A percentile compares a stretch with the other conserved stretches of the same genome.
Evolutionary conservation across 768 basidiomycete species (phyloP).

Genomic region (Trametes cinnabarina): DNA sequence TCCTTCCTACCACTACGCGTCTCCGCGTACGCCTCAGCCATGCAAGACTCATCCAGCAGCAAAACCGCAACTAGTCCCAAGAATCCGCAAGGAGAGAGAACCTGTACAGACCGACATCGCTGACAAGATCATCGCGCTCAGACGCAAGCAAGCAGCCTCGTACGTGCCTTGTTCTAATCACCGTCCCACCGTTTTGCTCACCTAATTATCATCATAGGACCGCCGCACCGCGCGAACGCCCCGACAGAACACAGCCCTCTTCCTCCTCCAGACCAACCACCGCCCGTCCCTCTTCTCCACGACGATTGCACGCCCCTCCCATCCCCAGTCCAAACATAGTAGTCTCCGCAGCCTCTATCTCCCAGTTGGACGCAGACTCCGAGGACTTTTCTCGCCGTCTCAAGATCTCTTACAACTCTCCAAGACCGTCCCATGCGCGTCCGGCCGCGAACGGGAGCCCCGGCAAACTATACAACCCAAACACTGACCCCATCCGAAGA

Average conservation of each 20-base stretch:
- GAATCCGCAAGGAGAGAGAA: slow-evolving; percentile 37
- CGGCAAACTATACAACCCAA: slow-evolving; percentile 68
- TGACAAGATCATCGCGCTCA: slow-evolving; percentile 66
- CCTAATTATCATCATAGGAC: slow-evolving; percentile 34
- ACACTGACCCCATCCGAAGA: slow-evolving; percentile 58
- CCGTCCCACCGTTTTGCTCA: background rate
- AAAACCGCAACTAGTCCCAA: slow-evolving; percentile 21
- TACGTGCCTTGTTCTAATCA: slow-evolving; percentile 31
- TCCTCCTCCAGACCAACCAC: slow-evolving; percentile 32
- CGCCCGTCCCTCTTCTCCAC: slow-evolving; percentile 35
- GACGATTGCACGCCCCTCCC: slow-evolving; percentile 23
- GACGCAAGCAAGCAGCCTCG: slow-evolving; percentile 65
- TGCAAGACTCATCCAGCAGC: slow-evolving; percentile 22
- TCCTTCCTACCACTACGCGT: slow-evolving; percentile 1
- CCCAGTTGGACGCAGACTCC: slow-evolving; percentile 45
- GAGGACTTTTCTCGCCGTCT: slow-evolving; percentile 75
- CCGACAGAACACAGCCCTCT: slow-evolving; percentile 40
- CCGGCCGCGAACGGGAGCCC: slow-evolving; percentile 29
- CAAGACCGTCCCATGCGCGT: slow-evolving; percentile 35
- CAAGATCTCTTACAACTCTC: slow-evolving; percentile 55
- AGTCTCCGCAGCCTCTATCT: slow-evolving; percentile 44
- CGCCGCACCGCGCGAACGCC: slow-evolving; percentile 44
- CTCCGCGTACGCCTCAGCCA: slow-evolving; percentile 12
- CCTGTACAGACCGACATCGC: slow-evolving; percentile 45
- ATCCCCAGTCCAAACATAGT: slow-evolving; percentile 25